Evolutionary conservation across 208 protist species (phyloP), one percentile per base, ranked within the genome.

Genomic region (Acanthamoeba healyi): DNA sequence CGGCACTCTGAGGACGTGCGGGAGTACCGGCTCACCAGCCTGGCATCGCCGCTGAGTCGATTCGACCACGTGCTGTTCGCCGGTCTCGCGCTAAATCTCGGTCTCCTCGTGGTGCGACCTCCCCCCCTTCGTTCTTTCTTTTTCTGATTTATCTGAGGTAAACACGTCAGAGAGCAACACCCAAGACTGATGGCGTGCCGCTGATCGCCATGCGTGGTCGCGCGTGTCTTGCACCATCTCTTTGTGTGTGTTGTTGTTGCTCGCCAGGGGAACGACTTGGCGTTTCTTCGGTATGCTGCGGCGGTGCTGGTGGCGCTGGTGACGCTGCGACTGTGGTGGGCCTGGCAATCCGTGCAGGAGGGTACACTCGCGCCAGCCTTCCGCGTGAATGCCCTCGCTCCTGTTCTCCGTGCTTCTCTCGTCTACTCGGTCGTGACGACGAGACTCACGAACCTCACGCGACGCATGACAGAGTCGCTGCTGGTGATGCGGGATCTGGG

Each of bases 401-500:
- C n/a, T n/a, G n/a, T n/a, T n/a, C n/a, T n/a, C n/a, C n/a, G n/a
- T n/a, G n/a, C n/a, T n/a, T n/a, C n/a, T n/a, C n/a, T n/a, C n/a
- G n/a, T n/a, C n/a, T n/a, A n/a, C n/a, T n/a, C n/a, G n/a, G n/a
- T n/a, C n/a, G n/a, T n/a, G n/a, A n/a, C n/a, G n/a, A n/a, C n/a
- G n/a, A n/a, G n/a, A n/a, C n/a, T n/a, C n/a, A n/a, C n/a, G n/a
- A n/a, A n/a, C n/a, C n/a, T n/a, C n/a, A n/a, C n/a, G n/a, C n/a
- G n/a, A n/a, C n/a, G n/a, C n/a, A 34, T 42, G 12, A 24, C 84
- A 90, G 84, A 90, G 38, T 70, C 56, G 34, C 84, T 90, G 49
- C 58, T 90, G 54, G 84, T 90, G 54, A 90, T 90, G 54, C 49
- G 84, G 4, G 54, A 70, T 24, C 58, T 90, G 29, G 84, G 84